Evolutionary conservation across 1,139 yeast species (phyloP).

Genomic region (Kluyveromyces marxianus): DNA sequence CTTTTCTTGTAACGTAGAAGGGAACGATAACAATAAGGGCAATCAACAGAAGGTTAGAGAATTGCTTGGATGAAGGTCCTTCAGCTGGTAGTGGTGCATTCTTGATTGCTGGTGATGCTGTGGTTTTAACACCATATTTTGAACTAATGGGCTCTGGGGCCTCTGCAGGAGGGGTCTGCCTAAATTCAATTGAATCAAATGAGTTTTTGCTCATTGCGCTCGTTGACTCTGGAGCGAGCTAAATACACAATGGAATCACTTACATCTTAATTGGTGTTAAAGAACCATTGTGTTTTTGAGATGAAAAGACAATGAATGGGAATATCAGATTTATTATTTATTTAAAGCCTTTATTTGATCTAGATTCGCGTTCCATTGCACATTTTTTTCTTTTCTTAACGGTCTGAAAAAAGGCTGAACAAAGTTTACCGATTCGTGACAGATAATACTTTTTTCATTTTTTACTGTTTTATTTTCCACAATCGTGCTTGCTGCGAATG

Average conservation of each 20-base stretch:
- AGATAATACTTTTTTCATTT: too few species aligned
- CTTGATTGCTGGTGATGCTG: conserved; percentile 54
- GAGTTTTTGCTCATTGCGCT: conserved; percentile 7
- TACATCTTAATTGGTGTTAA: too few species aligned
- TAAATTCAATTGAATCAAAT: conserved; percentile 10
- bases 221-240: not conserved
- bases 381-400: too few species aligned
- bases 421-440: too few species aligned
- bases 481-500: too few species aligned
- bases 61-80: conserved; percentile 78
- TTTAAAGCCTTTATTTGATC: too few species aligned
- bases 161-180: conserved; percentile 10
- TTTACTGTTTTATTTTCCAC: too few species aligned
- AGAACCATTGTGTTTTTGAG: too few species aligned
- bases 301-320: too few species aligned
- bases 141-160: conserved; percentile 8
- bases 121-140: conserved; percentile 11
- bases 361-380: too few species aligned
- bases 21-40: conserved; percentile 57
- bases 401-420: too few species aligned
- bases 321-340: too few species aligned
- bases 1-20: conserved; percentile 49
- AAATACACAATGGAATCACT: not conserved
- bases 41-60: conserved; percentile 54
- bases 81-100: conserved; percentile 90